Percentiles rank a stretch among this genome's conserved stretches.
Evolutionary conservation across 75 land plant genomes (phyloP).

Genomic region (Chamaecyparis obtusa): DNA sequence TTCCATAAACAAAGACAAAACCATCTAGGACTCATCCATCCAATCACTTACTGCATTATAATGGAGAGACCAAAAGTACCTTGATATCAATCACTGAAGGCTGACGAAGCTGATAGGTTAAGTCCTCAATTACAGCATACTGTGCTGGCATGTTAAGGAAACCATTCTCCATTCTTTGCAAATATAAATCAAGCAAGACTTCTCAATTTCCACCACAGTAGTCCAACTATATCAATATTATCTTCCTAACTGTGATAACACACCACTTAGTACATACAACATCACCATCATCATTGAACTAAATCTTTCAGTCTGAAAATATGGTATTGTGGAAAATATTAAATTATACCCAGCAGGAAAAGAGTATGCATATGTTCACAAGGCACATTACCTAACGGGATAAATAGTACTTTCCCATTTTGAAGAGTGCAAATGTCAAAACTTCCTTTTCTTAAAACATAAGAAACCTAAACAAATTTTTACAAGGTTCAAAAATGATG

Average conservation of each 20-base stretch:
- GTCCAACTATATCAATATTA: neutral
- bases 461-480: neutral
- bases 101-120: constrained; percentile 27
- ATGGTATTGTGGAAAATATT: neutral
- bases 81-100: constrained; percentile 16
- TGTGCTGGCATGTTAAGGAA: constrained; percentile 30
- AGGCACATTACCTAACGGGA: neutral
- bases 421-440: neutral
- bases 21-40: neutral
- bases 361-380: neutral
- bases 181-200: neutral
- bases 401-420: neutral
- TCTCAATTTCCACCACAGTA: neutral
- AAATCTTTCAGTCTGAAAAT: neutral
- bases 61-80: constrained; percentile 1
- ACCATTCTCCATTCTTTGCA: neutral
- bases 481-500: neutral
- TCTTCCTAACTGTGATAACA: neutral
- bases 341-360: neutral
- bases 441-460: neutral
- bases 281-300: neutral
- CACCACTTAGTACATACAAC: neutral
- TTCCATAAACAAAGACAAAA: neutral
- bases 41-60: neutral
- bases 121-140: constrained; percentile 45